phyloP scores from a whole-genome alignment of 345 rosid species.

The Salix brachista region DNA sequence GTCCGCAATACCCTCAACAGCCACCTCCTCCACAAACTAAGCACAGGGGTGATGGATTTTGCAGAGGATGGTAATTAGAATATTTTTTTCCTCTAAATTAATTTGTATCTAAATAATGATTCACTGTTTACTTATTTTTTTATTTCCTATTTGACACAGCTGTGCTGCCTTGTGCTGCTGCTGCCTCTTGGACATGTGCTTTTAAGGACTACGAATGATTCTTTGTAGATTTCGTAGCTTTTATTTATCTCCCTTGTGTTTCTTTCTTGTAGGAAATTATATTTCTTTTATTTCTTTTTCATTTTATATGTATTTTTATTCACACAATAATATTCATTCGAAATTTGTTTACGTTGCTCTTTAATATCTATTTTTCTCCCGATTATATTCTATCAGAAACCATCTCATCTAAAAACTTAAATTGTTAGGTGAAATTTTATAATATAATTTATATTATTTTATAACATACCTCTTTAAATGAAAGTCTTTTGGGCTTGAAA shows the following conservation, averaged over 20 bases:
- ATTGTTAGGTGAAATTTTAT: too few relatives aligned
- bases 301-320: neutral
- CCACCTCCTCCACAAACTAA: slow-evolving; percentile 1
- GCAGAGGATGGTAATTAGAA: slow-evolving; percentile 10
- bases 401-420: too few relatives aligned
- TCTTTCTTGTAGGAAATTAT: neutral
- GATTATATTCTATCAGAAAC: too few relatives aligned
- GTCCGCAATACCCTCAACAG: neutral
- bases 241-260: neutral
- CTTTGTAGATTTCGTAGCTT: neutral
- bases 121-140: neutral
- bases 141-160: neutral
- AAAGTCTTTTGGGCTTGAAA: too few relatives aligned
- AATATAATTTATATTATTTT: too few relatives aligned
- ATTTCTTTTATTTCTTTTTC: too few relatives aligned
- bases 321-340: neutral
- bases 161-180: slow-evolving; percentile 29
- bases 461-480: too few relatives aligned
- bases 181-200: slow-evolving; percentile 23
- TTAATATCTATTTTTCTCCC: too few relatives aligned
- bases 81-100: too few relatives aligned
- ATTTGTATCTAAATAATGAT: neutral
- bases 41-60: slow-evolving; percentile 7
- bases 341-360: too few relatives aligned
- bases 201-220: slow-evolving; percentile 3